phyloP scores from a whole-genome alignment of 495 filamentous ascomycete species.

The Bacidia gigantensis region DNA sequence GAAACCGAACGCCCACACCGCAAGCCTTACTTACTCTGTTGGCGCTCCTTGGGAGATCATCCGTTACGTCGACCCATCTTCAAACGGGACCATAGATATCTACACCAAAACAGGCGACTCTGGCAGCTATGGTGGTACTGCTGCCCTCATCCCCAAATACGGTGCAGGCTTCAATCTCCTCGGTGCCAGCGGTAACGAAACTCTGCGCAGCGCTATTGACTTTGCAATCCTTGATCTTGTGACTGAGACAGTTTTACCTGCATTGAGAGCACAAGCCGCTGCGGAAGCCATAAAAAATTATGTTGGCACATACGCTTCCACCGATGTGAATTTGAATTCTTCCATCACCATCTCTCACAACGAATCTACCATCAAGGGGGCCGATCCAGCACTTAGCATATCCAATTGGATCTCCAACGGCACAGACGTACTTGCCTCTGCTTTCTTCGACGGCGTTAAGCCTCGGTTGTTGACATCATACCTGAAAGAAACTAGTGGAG shows the following conservation, averaged over 20 bases:
- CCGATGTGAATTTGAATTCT: conserved; percentile 22
- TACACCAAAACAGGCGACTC: conserved; percentile 35
- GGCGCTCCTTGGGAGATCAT: conserved; percentile 45
- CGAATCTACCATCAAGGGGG: conserved; percentile 17
- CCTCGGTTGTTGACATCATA: conserved; percentile 24
- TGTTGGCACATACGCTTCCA: conserved; percentile 25
- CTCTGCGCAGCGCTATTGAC: neutral
- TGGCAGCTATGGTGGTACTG: conserved; percentile 23
- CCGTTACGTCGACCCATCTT: conserved; percentile 21
- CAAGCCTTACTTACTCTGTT: conserved; percentile 31
- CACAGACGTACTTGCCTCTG: conserved; percentile 27
- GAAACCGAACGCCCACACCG: conserved; percentile 37
- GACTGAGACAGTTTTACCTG: conserved; percentile 22
- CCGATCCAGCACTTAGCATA: conserved; percentile 26
- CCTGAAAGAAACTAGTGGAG: conserved; percentile 9
- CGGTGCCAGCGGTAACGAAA: conserved; percentile 5
- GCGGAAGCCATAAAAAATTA: conserved; percentile 21
- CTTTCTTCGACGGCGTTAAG: conserved; percentile 10
- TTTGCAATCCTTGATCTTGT: conserved; percentile 19
- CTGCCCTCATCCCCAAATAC: conserved; percentile 30
- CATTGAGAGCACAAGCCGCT: conserved; percentile 23
- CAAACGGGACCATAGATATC: conserved; percentile 24
- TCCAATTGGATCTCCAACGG: conserved; percentile 36
- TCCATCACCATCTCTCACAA: conserved; percentile 27
- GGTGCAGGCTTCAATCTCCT: conserved; percentile 29